Evolutionary conservation across 805 yeast genomes (phyloP).

Genomic region (Jamesozyma rosinii): DNA sequence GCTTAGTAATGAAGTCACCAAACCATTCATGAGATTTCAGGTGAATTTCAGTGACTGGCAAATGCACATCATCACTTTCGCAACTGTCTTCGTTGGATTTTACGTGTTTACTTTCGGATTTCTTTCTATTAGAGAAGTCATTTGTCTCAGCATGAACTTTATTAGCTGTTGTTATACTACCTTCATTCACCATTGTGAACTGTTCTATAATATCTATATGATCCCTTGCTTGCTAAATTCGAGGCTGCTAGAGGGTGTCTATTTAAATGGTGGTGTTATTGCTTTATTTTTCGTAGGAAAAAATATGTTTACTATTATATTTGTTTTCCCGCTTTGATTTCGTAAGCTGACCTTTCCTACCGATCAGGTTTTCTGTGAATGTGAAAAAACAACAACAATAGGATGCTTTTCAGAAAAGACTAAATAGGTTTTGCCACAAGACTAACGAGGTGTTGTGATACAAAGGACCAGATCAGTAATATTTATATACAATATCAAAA

Average conservation of each 20-base stretch:
- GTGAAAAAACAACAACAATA: too few relatives aligned
- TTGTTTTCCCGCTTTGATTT: neutral
- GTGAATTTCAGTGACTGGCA: slow-evolving; percentile 27
- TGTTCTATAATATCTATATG: neutral
- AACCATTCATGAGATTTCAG: slow-evolving; percentile 37
- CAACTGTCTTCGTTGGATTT: neutral
- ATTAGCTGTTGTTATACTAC: neutral
- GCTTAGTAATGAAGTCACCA: slow-evolving; percentile 53
- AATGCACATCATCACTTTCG: slow-evolving; percentile 16
- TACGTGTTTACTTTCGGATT: neutral
- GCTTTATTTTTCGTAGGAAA: too few relatives aligned
- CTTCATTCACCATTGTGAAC: neutral
- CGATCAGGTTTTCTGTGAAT: too few relatives aligned
- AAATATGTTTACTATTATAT: too few relatives aligned
- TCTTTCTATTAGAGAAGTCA: neutral
- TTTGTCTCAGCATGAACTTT: neutral
- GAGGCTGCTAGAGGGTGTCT: too few relatives aligned
- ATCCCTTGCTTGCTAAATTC: neutral
- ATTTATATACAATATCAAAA: too few relatives aligned
- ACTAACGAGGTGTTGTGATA: too few relatives aligned
- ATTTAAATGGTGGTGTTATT: too few relatives aligned
- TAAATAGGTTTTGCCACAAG: too few relatives aligned
- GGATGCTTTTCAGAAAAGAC: too few relatives aligned
- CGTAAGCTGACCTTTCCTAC: neutral
- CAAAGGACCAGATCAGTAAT: too few relatives aligned